Conservation (phyloP, 2,329 filamentous ascomycete species). For the Volutella citrinella region DNA sequence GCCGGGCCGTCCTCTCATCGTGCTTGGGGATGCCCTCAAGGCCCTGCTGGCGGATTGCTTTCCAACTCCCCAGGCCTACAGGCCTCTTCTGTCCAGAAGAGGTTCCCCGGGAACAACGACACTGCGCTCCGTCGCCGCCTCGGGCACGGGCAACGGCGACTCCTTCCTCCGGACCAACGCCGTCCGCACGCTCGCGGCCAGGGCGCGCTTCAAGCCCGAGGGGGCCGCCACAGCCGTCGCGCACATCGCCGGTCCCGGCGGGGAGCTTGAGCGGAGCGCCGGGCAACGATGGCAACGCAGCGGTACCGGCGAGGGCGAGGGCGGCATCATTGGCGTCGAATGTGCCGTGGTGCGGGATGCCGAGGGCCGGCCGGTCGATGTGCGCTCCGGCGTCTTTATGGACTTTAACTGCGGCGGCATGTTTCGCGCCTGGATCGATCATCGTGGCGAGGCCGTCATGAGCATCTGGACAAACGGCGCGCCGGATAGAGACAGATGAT, state of each 20-base stretch:
- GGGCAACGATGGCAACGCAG: conserved; percentile 68
- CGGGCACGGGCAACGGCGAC: conserved; percentile 85
- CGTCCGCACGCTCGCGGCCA: conserved; percentile 67
- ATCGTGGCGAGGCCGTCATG: conserved; percentile 54
- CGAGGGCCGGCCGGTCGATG: conserved; percentile 39
- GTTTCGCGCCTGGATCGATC: conserved; percentile 76
- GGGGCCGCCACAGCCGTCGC: conserved; percentile 57
- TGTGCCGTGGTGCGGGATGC: conserved; percentile 45
- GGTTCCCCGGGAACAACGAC: conserved; percentile 13
- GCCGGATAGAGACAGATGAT: conserved; percentile 17
- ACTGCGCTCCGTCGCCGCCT: conserved; percentile 54
- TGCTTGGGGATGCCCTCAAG: conserved; percentile 37
- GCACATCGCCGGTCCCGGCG: conserved; percentile 65
- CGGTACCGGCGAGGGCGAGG: conserved; percentile 78
- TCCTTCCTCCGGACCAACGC: conserved; percentile 75
- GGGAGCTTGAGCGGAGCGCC: conserved; percentile 72
- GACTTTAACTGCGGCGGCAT: conserved; percentile 87
- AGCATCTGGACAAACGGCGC: conserved; percentile 37
- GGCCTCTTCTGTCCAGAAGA: conserved; percentile 21
- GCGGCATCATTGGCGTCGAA: conserved; percentile 83
- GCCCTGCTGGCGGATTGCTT: conserved; percentile 59
- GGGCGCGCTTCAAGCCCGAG: conserved; percentile 60
- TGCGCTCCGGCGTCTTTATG: conserved; percentile 57
- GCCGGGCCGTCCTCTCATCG: conserved; percentile 7
- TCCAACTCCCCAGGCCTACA: conserved; percentile 44